Conservation (phyloP, 208 protist species). For the Wallacemonas collosoma region DNA sequence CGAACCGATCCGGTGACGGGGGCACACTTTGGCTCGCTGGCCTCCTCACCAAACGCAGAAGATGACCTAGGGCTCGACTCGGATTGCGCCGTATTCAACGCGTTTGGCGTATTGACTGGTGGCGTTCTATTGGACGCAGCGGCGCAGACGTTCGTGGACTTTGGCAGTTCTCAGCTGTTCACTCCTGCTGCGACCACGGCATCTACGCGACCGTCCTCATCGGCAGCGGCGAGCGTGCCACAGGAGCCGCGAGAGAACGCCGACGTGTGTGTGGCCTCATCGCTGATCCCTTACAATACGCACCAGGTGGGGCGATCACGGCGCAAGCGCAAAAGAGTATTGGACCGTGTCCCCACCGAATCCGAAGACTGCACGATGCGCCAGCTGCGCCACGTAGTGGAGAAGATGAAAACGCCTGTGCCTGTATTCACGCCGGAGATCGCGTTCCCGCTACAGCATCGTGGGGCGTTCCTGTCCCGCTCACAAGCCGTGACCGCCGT, state of each 20-base stretch:
- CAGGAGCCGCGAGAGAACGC: no score
- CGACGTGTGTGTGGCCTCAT: neutral
- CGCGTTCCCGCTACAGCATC: conserved; percentile 40
- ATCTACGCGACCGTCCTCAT: neutral
- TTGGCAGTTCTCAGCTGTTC: conserved; percentile 37
- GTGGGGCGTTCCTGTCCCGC: conserved; percentile 23
- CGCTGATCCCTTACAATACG: conserved; percentile 1
- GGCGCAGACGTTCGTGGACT: conserved; percentile 44
- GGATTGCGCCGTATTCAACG: conserved; percentile 63
- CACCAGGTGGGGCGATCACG: neutral
- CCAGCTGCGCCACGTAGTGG: neutral
- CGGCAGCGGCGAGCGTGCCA: no score
- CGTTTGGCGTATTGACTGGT: conserved; percentile 62
- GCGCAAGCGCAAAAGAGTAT: neutral
- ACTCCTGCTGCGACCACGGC: conserved; percentile 11
- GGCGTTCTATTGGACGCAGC: conserved; percentile 60
- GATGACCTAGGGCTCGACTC: conserved; percentile 12
- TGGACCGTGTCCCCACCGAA: no score
- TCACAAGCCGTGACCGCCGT: neutral
- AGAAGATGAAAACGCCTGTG: neutral
- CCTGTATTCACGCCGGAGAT: conserved; percentile 24
- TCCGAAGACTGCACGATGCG: neutral
- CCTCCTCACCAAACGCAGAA: no score
- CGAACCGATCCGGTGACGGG: neutral
- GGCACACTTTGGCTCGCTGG: no score